A percentile compares a stretch with the other conserved stretches of the same genome.
These are phyloP conservation scores for Serendipita sp. DNA, from an alignment of 768 basidiomycete species.

Conservation along the genomic window DNA sequence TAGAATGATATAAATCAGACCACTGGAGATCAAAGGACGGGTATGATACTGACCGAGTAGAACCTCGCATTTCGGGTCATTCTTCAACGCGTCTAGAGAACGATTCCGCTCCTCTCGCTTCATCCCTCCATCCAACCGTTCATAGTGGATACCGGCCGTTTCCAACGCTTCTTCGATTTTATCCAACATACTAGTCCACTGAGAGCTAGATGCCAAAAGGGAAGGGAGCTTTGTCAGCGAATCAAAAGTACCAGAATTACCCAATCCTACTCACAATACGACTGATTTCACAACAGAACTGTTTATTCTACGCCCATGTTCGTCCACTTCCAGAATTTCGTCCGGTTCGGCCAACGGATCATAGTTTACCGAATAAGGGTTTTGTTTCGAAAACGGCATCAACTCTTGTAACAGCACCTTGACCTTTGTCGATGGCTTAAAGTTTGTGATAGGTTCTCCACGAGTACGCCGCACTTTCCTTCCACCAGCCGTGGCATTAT, in stretches of 20 bases:
- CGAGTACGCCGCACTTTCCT: slow-evolving; percentile 7
- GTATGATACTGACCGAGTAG: slow-evolving; percentile 28
- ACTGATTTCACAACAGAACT: slow-evolving; percentile 74
- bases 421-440: slow-evolving; percentile 77
- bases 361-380: slow-evolving; percentile 79
- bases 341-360: slow-evolving; percentile 39
- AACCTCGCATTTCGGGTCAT: slow-evolving; percentile 81
- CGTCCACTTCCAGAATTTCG: slow-evolving; percentile 65
- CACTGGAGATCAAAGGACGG: not conserved
- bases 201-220: slow-evolving; percentile 38
- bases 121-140: slow-evolving; percentile 95
- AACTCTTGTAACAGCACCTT: slow-evolving; percentile 68
- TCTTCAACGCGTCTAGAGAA: slow-evolving; percentile 85
- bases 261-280: slow-evolving; percentile 59
- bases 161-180: slow-evolving; percentile 85
- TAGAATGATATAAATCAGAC: not conserved
- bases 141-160: slow-evolving; percentile 65
- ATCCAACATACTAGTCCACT: slow-evolving; percentile 90
- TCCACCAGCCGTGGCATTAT: not conserved
- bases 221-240: slow-evolving; percentile 7
- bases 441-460: slow-evolving; percentile 27
- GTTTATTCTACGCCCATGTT: slow-evolving; percentile 50
- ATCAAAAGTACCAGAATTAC: slow-evolving; percentile 8
- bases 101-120: slow-evolving; percentile 82
- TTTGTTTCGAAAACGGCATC: slow-evolving; percentile 59